Percentiles rank a stretch among this genome's conserved stretches.
phyloP scores from a whole-genome alignment of 768 basidiomycete genomes.

The Termitomyces sp. region DNA sequence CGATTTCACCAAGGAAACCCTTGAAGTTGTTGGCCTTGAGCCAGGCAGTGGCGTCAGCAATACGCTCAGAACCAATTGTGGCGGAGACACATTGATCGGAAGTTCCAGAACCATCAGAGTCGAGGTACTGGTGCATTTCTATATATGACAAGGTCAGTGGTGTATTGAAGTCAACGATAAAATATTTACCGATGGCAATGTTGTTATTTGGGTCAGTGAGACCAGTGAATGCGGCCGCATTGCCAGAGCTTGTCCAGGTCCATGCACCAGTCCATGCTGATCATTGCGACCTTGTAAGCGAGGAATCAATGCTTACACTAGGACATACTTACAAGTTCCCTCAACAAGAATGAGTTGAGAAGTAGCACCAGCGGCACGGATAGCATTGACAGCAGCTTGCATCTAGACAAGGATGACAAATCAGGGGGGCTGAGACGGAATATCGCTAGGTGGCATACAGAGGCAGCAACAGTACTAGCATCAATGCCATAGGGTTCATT shows the following conservation, averaged over 20 bases:
- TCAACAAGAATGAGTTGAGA: slow-evolving; percentile 48
- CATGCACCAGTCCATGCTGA: slow-evolving; percentile 60
- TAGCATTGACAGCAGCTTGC: slow-evolving; percentile 66
- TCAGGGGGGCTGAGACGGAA: neutral
- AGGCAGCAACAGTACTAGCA: slow-evolving; percentile 44
- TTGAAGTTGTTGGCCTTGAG: slow-evolving; percentile 55
- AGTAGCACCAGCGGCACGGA: slow-evolving; percentile 61
- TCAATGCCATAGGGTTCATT: slow-evolving; percentile 66
- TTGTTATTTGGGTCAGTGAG: slow-evolving; percentile 62
- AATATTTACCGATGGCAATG: slow-evolving; percentile 45
- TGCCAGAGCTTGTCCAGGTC: slow-evolving; percentile 60
- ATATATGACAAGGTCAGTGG: neutral
- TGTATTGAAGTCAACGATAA: neutral
- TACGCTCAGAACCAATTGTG: slow-evolving; percentile 57
- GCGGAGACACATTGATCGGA: slow-evolving; percentile 49
- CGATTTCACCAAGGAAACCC: slow-evolving; percentile 64
- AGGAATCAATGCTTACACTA: slow-evolving; percentile 1
- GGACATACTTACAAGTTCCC: slow-evolving; percentile 32
- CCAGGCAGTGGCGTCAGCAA: slow-evolving; percentile 55
- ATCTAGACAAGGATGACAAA: slow-evolving; percentile 27
- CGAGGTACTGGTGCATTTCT: slow-evolving; percentile 75
- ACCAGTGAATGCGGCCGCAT: slow-evolving; percentile 44
- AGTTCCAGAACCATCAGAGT: slow-evolving; percentile 60
- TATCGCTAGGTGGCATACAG: slow-evolving; percentile 31
- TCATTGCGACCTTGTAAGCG: slow-evolving; percentile 1